Evolutionary conservation across 805 yeast species (phyloP), one percentile per base, ranked within the genome.

Genomic region (Wickerhamomyces mucosus): DNA sequence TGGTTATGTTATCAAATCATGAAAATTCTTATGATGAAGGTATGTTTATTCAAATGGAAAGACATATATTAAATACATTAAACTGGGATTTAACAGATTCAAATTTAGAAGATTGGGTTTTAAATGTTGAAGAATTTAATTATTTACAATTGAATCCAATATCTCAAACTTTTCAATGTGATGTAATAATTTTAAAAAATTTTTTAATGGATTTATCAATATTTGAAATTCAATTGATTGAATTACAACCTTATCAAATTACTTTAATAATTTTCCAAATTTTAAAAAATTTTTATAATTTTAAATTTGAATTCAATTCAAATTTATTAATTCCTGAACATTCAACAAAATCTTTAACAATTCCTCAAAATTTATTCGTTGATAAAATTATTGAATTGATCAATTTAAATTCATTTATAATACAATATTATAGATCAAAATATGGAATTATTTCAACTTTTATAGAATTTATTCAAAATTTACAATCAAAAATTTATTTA

Each of bases 1-100:
- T 84, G 34, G 74, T 79, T 35, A 73, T 68, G 45, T 62, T 82
- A 42, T 55, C 65, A 35, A 68, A 74, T 45, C 67, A 67, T 35
- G 54, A 58, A 15, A 77, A 77, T 18, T 24, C 37, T 47, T 75
- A 74, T 78, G 35, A 62, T 78, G 50, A 65, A 69, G 40, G 81
- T 81, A 5, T 67, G 86, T 46, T 77, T 72, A 41, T 84, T 84
- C 95, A 82, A 53, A 82, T 82, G 94, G 94, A 83, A 55, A 60
- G 72, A 43, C 94, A 82, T 48, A 72, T 83, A 16, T 61, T 83
- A 36, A 58, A 68, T 20, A 78, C 94, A 0, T 62, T 84, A 36
- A 73, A 75, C 33, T 82, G 94, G 94, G 60, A 63, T 64, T 59
- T 84, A 32, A 69, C 69, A 28, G 83, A 75, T 41, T 84, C 94